These are phyloP conservation scores for Gossypium arboreum DNA, from an alignment of 345 rosid species.

Conservation along the genomic window DNA sequence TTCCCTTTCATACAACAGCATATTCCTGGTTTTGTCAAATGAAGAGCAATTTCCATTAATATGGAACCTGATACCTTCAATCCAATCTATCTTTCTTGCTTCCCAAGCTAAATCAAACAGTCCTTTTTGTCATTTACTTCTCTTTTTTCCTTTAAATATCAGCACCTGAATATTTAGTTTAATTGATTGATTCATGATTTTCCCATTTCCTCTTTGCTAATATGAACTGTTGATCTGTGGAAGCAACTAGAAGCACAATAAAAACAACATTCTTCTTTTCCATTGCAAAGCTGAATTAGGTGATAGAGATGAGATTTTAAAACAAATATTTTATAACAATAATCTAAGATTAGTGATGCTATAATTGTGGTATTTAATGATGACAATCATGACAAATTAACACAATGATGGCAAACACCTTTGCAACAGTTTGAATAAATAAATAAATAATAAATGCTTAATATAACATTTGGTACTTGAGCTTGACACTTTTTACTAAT, in stretches of 20 bases:
- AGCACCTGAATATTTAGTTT: too few relatives aligned
- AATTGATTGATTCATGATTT: not conserved
- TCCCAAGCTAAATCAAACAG: not conserved
- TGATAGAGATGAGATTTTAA: not conserved
- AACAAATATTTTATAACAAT: not conserved
- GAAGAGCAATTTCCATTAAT: not conserved
- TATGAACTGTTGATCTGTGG: not conserved
- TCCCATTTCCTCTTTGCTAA: too few relatives aligned
- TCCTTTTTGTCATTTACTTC: too few relatives aligned
- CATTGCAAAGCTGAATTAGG: not conserved
- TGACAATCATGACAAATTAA: not conserved
- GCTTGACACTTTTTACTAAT: too few relatives aligned
- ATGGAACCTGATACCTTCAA: slow-evolving; percentile 13
- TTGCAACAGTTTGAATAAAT: not conserved
- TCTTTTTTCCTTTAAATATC: too few relatives aligned
- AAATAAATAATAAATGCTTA: too few relatives aligned
- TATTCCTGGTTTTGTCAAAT: not conserved
- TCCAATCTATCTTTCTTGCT: not conserved
- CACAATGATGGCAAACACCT: not conserved
- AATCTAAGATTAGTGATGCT: not conserved
- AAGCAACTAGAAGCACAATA: not conserved
- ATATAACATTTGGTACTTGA: too few relatives aligned
- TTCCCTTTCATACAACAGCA: not conserved
- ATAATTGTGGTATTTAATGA: not conserved
- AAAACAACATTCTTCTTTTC: not conserved